Evolutionary conservation across 805 yeast species (phyloP).

Genomic region (Barnettozyma siamensis): DNA sequence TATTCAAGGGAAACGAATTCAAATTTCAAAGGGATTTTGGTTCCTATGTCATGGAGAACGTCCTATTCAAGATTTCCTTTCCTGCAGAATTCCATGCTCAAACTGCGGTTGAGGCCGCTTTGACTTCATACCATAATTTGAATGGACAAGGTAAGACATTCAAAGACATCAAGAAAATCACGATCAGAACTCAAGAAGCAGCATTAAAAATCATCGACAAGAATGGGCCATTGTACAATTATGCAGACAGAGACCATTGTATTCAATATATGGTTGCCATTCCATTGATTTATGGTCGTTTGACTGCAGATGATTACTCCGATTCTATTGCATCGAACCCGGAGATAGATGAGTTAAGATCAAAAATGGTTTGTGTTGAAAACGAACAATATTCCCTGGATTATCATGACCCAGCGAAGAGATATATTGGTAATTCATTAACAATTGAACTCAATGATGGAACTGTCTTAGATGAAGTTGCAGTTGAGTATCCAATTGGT

Average conservation of each 20-base stretch:
- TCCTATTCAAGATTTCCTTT: slow-evolving; percentile 54
- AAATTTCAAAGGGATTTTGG: slow-evolving; percentile 49
- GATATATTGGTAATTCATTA: slow-evolving; percentile 53
- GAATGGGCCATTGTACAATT: slow-evolving; percentile 53
- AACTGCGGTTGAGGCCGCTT: slow-evolving; percentile 57
- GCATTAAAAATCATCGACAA: slow-evolving; percentile 57
- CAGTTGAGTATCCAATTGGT: slow-evolving; percentile 53
- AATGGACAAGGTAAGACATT: slow-evolving; percentile 35
- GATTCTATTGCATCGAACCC: slow-evolving; percentile 47
- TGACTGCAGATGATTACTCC: slow-evolving; percentile 53
- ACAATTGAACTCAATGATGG: slow-evolving; percentile 49
- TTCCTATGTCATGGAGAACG: slow-evolving; percentile 59
- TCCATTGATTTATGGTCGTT: slow-evolving; percentile 48
- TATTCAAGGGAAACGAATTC: slow-evolving; percentile 47
- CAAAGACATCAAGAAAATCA: slow-evolving; percentile 43
- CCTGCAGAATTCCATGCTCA: slow-evolving; percentile 66
- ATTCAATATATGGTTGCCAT: slow-evolving; percentile 59
- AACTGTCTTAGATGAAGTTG: slow-evolving; percentile 44
- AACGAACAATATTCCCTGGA: slow-evolving; percentile 43
- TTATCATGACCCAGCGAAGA: slow-evolving; percentile 51
- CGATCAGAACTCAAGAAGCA: slow-evolving; percentile 55
- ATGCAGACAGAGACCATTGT: slow-evolving; percentile 62
- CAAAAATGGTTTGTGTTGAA: slow-evolving; percentile 49
- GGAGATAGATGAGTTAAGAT: slow-evolving; percentile 45
- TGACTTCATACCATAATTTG: slow-evolving; percentile 36